Evolutionary conservation across 2,329 filamentous ascomycete species (phyloP), one percentile per base, ranked within the genome.

Genomic region (Zarea fungicola): DNA sequence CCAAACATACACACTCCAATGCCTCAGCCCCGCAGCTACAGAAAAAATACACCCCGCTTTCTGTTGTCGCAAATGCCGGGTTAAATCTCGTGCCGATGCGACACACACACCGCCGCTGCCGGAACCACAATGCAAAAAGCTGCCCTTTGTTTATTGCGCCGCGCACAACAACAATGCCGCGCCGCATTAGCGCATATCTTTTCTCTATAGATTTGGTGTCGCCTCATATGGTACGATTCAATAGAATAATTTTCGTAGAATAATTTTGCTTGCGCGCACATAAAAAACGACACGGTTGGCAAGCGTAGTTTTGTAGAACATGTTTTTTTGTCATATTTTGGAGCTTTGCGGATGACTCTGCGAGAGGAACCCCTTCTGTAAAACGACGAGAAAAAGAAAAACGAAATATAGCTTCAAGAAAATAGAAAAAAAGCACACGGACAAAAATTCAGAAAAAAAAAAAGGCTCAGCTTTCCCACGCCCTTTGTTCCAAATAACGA

Each of bases 1-100:
- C n/a, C n/a, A n/a, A n/a, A n/a, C n/a, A n/a, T n/a, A n/a, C n/a
- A n/a, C n/a, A n/a, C n/a, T n/a, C n/a, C n/a, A n/a, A n/a, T n/a
- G n/a, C n/a, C n/a, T n/a, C n/a, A 29, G 28, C 44, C 36, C 44
- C 44, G 44, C 44, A 28, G 28, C 26, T 22, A n/a, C n/a, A 19
- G 10, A 14, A 25, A 37, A 25, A 18, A 10, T 8, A 29, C 2
- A 36, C 42, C 42, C 42, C 42, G 42, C 42, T 28, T n/a, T 35
- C 10, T 16, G 7, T 21, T n/a, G 14, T 13, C 23, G 6, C 10
- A 39, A 39, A 9, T 28, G 16, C 26, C 36, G 44, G 44, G 44
- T 48, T 21, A 41, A 48, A 40, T 32, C 44, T 32, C 28, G 28
- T 19, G 44, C 44, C 44, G 44, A 39, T 31, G 34, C 34, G 34